Conservation (phyloP, 139 green algal species). For the Auxenochlorella pyrenoidosa region DNA sequence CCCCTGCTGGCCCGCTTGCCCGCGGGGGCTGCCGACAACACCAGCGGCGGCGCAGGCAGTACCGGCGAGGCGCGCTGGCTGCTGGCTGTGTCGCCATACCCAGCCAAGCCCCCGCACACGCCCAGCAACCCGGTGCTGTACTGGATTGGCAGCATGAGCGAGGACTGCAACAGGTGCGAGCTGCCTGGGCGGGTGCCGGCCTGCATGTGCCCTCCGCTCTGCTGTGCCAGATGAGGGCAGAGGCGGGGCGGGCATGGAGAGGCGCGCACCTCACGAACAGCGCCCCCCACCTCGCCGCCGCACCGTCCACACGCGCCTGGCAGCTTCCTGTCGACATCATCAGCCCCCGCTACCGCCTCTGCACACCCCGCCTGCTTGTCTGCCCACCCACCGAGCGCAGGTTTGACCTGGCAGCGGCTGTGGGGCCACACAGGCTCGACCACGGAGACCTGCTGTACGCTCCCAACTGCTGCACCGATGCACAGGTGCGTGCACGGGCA, state of each 20-base stretch:
- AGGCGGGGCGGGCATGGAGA: background rate
- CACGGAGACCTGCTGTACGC: constrained; percentile 74
- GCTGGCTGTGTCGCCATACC: constrained; percentile 31
- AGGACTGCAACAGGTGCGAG: background rate
- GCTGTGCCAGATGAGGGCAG: background rate
- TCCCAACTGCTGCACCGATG: constrained; percentile 65
- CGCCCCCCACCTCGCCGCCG: too few relatives aligned
- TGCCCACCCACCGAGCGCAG: background rate
- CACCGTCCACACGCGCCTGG: too few relatives aligned
- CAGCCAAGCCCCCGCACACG: constrained; percentile 55
- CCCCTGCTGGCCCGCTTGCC: constrained; percentile 19
- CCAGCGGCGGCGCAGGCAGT: background rate
- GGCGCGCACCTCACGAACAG: too few relatives aligned
- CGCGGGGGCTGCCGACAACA: background rate
- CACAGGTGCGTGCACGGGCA: background rate
- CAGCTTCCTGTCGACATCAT: too few relatives aligned
- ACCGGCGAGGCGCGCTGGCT: background rate
- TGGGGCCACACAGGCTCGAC: constrained; percentile 65
- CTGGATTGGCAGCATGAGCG: constrained; percentile 51
- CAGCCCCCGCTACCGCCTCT: too few relatives aligned
- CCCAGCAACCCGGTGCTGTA: constrained; percentile 73
- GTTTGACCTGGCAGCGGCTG: constrained; percentile 53
- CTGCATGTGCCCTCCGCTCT: background rate
- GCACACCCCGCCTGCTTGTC: too few relatives aligned
- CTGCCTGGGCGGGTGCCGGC: background rate